phyloP scores from a whole-genome alignment of 352 stramenopile species.

The Phytophthora nicotianae region DNA sequence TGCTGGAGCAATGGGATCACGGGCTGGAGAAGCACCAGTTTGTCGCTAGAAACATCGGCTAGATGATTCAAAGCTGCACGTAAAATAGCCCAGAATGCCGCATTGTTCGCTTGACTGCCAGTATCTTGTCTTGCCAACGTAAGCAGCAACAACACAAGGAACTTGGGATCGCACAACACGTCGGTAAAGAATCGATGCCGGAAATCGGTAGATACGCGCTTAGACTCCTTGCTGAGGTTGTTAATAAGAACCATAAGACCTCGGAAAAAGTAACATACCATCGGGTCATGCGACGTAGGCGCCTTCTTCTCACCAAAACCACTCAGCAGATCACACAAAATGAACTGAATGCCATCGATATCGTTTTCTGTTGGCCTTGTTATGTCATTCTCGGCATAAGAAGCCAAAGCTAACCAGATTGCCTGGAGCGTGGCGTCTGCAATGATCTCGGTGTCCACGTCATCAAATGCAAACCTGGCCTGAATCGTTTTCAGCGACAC shows the following conservation, averaged over 20 bases:
- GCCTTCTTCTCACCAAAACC: slow-evolving; percentile 2
- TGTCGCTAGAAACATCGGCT: slow-evolving; percentile 8
- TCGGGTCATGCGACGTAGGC: slow-evolving; percentile 1
- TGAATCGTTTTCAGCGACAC: slow-evolving; percentile 37
- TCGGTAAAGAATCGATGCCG: slow-evolving; percentile 25
- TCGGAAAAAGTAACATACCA: slow-evolving; percentile 26
- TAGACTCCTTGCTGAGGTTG: slow-evolving; percentile 5
- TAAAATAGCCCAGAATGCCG: slow-evolving; percentile 41
- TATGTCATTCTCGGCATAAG: slow-evolving; percentile 1
- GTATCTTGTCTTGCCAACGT: slow-evolving; percentile 7
- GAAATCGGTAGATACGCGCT: slow-evolving; percentile 5
- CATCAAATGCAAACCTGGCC: slow-evolving; percentile 23
- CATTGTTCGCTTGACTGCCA: slow-evolving; percentile 6
- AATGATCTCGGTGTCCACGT: slow-evolving; percentile 29
- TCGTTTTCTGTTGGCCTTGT: slow-evolving; percentile 13
- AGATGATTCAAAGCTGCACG: slow-evolving; percentile 31
- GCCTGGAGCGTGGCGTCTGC: slow-evolving; percentile 32
- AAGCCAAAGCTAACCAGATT: slow-evolving; percentile 28
- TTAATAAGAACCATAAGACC: slow-evolving; percentile 28
- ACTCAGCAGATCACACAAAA: slow-evolving; percentile 30
- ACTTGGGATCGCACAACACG: slow-evolving; percentile 33
- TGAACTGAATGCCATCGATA: slow-evolving; percentile 27
- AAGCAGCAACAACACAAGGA: slow-evolving; percentile 37
- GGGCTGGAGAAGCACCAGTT: slow-evolving; percentile 29
- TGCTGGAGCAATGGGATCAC: slow-evolving; percentile 59